phyloP scores from a whole-genome alignment of 2,329 filamentous ascomycete species.

The Cordyceps cicadae region DNA sequence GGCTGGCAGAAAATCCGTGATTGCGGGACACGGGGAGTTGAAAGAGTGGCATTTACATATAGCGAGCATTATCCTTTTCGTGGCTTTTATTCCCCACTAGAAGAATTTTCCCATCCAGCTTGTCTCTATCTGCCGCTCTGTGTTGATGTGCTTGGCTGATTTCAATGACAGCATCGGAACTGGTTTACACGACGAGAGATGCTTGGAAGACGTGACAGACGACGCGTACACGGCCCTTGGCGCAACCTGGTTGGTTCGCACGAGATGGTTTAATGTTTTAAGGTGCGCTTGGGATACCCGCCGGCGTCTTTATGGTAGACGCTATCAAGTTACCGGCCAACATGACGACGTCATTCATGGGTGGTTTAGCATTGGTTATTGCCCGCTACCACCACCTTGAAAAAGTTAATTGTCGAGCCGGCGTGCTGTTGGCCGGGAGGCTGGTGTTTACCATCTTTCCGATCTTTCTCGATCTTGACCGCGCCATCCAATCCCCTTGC shows the following conservation, averaged over 20 bases:
- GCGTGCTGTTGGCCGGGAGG: background rate
- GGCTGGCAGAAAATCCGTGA: conserved; percentile 6
- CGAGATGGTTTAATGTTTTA: background rate
- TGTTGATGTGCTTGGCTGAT: background rate
- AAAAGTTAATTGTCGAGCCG: background rate
- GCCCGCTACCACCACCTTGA: background rate
- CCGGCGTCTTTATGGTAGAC: background rate
- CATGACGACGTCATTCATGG: background rate
- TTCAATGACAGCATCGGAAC: too few species aligned
- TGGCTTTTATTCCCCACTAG: conserved; percentile 16
- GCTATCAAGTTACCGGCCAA: background rate
- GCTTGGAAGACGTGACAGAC: background rate
- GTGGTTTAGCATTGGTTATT: background rate
- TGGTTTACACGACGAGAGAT: too few species aligned
- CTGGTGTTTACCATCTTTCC: background rate
- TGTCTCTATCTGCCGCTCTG: background rate
- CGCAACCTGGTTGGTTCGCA: background rate
- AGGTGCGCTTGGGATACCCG: background rate
- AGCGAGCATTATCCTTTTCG: conserved; percentile 28
- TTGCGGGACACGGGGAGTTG: conserved; percentile 10
- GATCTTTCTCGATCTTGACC: background rate
- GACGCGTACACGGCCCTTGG: background rate
- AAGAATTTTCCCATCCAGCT: conserved; percentile 11
- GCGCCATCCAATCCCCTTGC: background rate
- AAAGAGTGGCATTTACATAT: conserved; percentile 22